Percentiles rank a stretch among this genome's conserved stretches.
These are phyloP conservation scores for Calonectria honghensis DNA, from an alignment of 2,329 filamentous ascomycete genomes.

Conservation along the genomic window DNA sequence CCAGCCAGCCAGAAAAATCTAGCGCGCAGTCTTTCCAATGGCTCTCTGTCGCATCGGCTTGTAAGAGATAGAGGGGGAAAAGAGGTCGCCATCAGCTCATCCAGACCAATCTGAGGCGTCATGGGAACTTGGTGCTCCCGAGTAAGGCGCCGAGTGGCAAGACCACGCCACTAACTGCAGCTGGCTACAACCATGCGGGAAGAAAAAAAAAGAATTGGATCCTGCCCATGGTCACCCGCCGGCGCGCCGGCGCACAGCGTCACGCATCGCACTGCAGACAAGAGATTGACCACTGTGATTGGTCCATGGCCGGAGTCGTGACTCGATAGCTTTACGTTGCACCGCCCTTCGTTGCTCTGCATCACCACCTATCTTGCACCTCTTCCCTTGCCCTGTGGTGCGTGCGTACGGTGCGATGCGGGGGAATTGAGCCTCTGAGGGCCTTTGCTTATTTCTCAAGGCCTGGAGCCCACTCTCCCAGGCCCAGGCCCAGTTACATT, in stretches of 20 bases:
- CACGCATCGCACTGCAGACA: neutral
- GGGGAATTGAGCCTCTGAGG: neutral
- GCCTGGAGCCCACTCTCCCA: no score
- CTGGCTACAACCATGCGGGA: neutral
- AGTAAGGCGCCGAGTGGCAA: constrained; percentile 2
- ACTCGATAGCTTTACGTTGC: constrained; percentile 22
- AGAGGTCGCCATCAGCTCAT: neutral
- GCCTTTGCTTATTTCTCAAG: neutral
- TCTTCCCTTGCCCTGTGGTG: neutral
- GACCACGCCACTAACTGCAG: constrained; percentile 12
- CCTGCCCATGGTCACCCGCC: constrained; percentile 1
- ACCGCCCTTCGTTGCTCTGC: neutral
- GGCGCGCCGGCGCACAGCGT: neutral
- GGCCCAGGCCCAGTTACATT: constrained; percentile 1
- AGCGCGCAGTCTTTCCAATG: neutral
- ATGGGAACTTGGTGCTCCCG: constrained; percentile 5
- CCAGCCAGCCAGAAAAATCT: neutral
- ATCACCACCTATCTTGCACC: neutral
- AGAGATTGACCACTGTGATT: constrained; percentile 18
- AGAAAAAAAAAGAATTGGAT: neutral
- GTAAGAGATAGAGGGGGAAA: neutral
- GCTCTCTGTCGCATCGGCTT: neutral
- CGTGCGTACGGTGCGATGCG: neutral
- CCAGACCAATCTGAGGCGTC: neutral
- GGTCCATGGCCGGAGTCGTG: neutral